Evolutionary conservation across 208 protist species (phyloP), one percentile per base, ranked within the genome.

Genomic region (Phytomonas francai): DNA sequence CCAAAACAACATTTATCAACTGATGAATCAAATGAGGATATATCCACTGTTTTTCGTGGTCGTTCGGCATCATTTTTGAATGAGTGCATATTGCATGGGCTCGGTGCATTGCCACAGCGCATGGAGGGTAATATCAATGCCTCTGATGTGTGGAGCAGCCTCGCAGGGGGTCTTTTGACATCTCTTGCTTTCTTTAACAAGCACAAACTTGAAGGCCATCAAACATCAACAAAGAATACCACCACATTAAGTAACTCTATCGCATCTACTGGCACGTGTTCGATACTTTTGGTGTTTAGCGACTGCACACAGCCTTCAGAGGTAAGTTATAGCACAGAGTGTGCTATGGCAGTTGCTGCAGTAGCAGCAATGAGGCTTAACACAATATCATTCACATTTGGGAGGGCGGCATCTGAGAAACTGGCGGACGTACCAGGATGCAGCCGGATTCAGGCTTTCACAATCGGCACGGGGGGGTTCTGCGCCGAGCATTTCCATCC

Each of bases 91-190:
- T 49, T 63, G 32, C 36, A n/a, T 25, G 59, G 59, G 22, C 19
- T 19, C 0, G 16, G 59, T 5, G 32, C 59, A 6, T 45, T 63
- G 32, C 36, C 59, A 63, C 25, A 11, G 59, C 32, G 34, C 22
- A 63, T 49, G 34, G 22, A 36, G 19, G 59, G 0, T 14, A 62
- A 3, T 67, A 22, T 67, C 22, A 51, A 63, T 12, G 54, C 6
- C 14, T 27, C 56, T 3, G 74, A 87, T 36, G 29, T 72, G 28
- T 93, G 83, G 83, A 67, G 78, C 51, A 85, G 76, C 28, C 74
- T 94, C 12, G 78, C 83, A 25, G 85, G 80, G 3, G 85, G 83
- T 12, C 65, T 94, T 29, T 73, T 94, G 14, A 78, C 79, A n/a
- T 71, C 77, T 2, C 74, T 83, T 36, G 80, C 76, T 58, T 88